Conservation (phyloP, 768 basidiomycete species). For the Pulveroboletus sp. region DNA sequence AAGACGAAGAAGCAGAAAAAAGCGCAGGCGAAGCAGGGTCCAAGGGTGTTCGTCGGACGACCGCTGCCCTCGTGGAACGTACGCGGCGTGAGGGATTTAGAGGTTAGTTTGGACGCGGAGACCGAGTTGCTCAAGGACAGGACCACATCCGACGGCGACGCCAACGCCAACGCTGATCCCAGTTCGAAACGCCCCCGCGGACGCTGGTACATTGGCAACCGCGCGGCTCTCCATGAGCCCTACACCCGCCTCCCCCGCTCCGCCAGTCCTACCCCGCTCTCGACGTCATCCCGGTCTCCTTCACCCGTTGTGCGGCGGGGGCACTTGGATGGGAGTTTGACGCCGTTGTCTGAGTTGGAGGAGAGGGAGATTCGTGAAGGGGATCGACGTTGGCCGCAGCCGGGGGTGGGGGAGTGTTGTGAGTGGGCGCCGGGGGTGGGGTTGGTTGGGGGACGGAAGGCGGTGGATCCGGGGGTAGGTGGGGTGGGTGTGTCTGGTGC, state of each 20-base stretch:
- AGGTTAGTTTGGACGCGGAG: slow-evolving; percentile 11
- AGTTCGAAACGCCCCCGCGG: no score
- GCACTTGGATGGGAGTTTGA: slow-evolving; percentile 13
- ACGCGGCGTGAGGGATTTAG: slow-evolving; percentile 20
- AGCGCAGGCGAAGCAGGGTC: no score
- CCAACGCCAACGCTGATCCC: no score
- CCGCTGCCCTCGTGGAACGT: slow-evolving; percentile 25
- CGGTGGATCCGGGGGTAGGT: no score
- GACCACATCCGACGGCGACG: no score
- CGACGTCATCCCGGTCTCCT: slow-evolving; percentile 4
- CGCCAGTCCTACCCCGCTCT: background rate
- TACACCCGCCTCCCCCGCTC: slow-evolving; percentile 19
- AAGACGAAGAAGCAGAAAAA: background rate
- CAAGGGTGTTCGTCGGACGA: slow-evolving; percentile 25
- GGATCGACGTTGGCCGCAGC: slow-evolving; percentile 32
- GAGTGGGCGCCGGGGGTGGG: slow-evolving; percentile 27
- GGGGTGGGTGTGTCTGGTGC: background rate
- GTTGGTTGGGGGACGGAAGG: background rate
- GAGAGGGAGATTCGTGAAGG: slow-evolving; percentile 4
- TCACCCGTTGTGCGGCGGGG: slow-evolving; percentile 7
- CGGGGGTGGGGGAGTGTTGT: slow-evolving; percentile 31
- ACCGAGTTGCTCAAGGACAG: no score
- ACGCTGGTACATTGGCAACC: slow-evolving; percentile 22
- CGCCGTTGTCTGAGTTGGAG: slow-evolving; percentile 11
- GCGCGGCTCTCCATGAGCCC: slow-evolving; percentile 13